Base-by-base conservation (phyloP, 371 early-diverging fungal species). In the Smittium mucronatum region DNA sequence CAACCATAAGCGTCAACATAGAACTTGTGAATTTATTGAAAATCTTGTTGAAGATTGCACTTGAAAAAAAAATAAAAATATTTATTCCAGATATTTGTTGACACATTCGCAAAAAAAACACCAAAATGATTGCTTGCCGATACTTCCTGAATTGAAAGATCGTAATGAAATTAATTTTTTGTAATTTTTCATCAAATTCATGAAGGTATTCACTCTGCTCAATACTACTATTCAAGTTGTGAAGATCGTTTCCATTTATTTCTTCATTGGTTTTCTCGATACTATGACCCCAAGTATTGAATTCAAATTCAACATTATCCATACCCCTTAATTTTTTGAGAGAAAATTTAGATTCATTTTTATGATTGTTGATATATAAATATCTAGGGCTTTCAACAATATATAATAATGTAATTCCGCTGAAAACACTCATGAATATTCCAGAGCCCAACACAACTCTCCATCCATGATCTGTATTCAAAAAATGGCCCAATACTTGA, bases 11-110 rank as follows among this genome's bases (percentile, higher is more conserved):
- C 0, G 92, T 89, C 63, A 91, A 84, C 63, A 84, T 73, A 64
- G 82, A 82, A 67, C 84, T 82, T 2, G 85, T 80, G 0, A 85
- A 80, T 36, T 83, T 75, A 11, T 89, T 85, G 61, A 89, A 81
- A 34, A 87, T 83, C 47, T 79, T 73, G 1, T 83, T 81, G 80
- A 92, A 83, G 68, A 92, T 89, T 0, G 88, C 81, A 0, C 89
- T 88, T 2, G 93, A 92, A 74, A 88, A 97, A 76, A 86, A 91
- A 17, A 94, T 88, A n/a, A 94, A 90, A 1, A 90, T 93, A 76
- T 95, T 96, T 81, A 98, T 93, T 1, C 98, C 96, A 21, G 92
- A 91, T 58, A 93, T 81, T 76, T 98, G 97, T 71, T 90, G 91
- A 1, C 85, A 78, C 30, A 90, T 73, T 66, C 88, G 89, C 8